phyloP scores from a whole-genome alignment of 1,284 basidiomycete species.

The Xerocomus amazonicus region DNA sequence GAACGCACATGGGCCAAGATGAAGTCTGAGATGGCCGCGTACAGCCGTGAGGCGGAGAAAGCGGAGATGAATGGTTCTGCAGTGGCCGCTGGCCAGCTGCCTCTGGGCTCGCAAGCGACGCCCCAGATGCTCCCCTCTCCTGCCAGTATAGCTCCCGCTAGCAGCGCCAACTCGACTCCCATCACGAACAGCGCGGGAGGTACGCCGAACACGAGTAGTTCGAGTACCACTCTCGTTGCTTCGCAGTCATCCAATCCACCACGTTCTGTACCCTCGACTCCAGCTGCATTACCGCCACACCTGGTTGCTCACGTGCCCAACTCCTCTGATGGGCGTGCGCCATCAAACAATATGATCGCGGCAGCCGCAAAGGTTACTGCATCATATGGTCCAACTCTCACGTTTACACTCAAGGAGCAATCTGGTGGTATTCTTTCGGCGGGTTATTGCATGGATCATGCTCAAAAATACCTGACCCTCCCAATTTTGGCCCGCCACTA shows the following conservation, averaged over 20 bases:
- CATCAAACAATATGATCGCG: slow-evolving; percentile 26
- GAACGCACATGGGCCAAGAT: slow-evolving; percentile 38
- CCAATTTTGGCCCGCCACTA: slow-evolving; percentile 63
- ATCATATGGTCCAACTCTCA: slow-evolving; percentile 27
- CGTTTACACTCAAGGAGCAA: slow-evolving; percentile 48
- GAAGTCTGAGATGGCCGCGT: slow-evolving; percentile 41
- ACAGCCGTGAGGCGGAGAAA: slow-evolving; percentile 45
- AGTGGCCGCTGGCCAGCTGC: slow-evolving; percentile 35
- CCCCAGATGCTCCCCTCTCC: slow-evolving; percentile 75
- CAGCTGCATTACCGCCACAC: slow-evolving; percentile 29
- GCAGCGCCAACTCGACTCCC: slow-evolving; percentile 72
- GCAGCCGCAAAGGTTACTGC: slow-evolving; percentile 32
- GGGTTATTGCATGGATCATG: slow-evolving; percentile 44
- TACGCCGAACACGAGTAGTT: slow-evolving; percentile 41
- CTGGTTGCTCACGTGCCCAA: slow-evolving; percentile 29
- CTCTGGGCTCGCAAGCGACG: slow-evolving; percentile 44
- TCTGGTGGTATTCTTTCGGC: slow-evolving; percentile 43
- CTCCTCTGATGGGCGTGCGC: slow-evolving; percentile 29
- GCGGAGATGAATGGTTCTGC: slow-evolving; percentile 35
- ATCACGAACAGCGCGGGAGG: slow-evolving; percentile 46
- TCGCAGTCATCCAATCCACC: slow-evolving; percentile 27
- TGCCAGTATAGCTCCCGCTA: slow-evolving; percentile 56
- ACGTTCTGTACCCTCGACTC: slow-evolving; percentile 24
- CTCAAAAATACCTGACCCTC: slow-evolving; percentile 57
- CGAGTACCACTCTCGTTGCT: slow-evolving; percentile 24